Evolutionary conservation across 2,329 filamentous ascomycete species (phyloP), one percentile per base, ranked within the genome.

Genomic region (Aureobasidium lini): DNA sequence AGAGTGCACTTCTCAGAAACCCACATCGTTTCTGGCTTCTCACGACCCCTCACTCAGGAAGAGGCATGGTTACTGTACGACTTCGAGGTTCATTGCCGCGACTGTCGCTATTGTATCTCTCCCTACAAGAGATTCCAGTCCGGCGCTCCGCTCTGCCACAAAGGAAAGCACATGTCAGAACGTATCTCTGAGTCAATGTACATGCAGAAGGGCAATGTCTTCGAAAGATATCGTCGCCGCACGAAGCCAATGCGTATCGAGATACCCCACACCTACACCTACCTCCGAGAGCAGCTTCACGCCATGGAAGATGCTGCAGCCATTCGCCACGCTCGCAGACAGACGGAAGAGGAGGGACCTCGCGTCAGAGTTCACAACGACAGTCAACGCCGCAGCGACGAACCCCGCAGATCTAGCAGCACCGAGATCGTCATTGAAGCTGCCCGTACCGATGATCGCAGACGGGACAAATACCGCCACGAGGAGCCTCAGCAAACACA

Each of bases 11-110:
- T 66, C 7, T 60, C 57, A 13, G 61, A 62, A 32, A 48, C 61
- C 64, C 28, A 36, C n/a, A 54, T 58, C 9, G 71, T 75, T 47
- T 70, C 67, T 60, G 32, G 52, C 13, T 68, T 69, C 18, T 74
- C 73, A 4, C 72, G 77, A 49, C 73, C 74, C 31, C 66, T 75
- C 39, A 74, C 71, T 61, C 66, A 66, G 5, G 64, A 69, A 39
- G 77, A 79, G 68, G 72, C 71, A 62, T 77, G 76, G 76, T 73
- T 74, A 1, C 66, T 76, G 59, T 77, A 77, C 69, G 68, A 77
- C 70, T 79, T 77, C 61, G 77, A 79, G 65, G 70, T 68, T 61
- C 77, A 80, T 67, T 75, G 76, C 37, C 71, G 71, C 52, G 71
- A 70, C 62, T 80, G 77, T 67, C 66, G 63, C 46, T 68, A 71